Conservation (phyloP, 2,329 filamentous ascomycete genomes). For the Dactylellina drechsleri region DNA sequence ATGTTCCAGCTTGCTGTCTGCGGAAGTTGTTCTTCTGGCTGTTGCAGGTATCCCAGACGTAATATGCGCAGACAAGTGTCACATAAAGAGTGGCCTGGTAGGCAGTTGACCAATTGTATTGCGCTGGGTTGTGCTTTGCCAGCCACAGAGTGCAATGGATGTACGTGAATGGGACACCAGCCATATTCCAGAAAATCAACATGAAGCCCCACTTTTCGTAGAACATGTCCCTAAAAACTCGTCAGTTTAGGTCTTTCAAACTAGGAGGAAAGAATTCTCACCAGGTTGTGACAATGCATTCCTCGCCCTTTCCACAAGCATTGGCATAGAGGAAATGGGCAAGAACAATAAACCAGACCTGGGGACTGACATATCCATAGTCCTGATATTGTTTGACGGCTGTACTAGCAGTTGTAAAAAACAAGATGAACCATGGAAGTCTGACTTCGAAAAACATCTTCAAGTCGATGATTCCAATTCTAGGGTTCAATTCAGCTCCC, state of each 20-base stretch:
- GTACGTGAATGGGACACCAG: conserved; percentile 88
- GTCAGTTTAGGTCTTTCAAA: neutral
- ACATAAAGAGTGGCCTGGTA: conserved; percentile 71
- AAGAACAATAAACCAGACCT: conserved; percentile 84
- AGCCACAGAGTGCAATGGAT: conserved; percentile 93
- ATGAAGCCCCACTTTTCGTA: conserved; percentile 98
- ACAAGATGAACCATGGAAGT: conserved; percentile 89
- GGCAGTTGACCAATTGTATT: conserved; percentile 77
- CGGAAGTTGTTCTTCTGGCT: conserved; percentile 95
- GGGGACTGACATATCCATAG: conserved; percentile 86
- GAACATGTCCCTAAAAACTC: conserved; percentile 79
- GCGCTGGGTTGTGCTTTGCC: conserved; percentile 80
- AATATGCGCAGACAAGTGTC: conserved; percentile 84
- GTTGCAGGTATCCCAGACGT: conserved; percentile 91
- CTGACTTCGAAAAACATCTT: conserved; percentile 97
- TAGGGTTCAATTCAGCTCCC: conserved; percentile 85
- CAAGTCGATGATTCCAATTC: conserved; percentile 84
- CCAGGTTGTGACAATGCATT: conserved; percentile 89
- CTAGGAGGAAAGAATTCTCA: conserved; percentile 60
- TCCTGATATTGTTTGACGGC: conserved; percentile 84
- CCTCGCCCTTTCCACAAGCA: conserved; percentile 90
- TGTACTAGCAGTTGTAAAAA: conserved; percentile 78
- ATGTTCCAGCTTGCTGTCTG: conserved; percentile 77
- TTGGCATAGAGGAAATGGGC: conserved; percentile 93
- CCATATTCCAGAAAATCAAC: conserved; percentile 97